Base-by-base conservation (phyloP, 768 basidiomycete species). In the Trametes gibbosa region DNA sequence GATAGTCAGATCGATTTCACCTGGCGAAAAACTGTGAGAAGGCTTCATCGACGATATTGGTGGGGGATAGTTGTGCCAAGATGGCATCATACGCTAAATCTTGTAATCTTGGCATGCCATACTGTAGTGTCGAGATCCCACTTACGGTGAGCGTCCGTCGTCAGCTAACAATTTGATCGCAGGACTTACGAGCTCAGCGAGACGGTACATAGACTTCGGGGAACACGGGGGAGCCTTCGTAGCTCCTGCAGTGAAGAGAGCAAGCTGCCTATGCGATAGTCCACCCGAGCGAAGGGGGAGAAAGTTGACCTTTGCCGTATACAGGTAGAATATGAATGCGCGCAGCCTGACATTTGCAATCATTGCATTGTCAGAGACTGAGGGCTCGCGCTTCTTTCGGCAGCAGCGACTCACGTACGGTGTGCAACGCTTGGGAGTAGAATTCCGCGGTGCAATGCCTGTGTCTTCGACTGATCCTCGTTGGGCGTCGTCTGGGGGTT, bases 281-380 rank as follows among this genome's bases (percentile, higher is more conserved):
- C 53, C 13, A 16, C 65, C 57, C 8, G 69, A 72, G 23, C 64
- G 68, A 21, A 76, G 70, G 5, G 72, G 70, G 10, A 63, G 53
- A 58, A 76, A 79, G 27, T 52, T 57, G 46, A 73, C 42, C 25
- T 72, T 69, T 13, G 64, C 63, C 1, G 75, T 77, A 50, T 76
- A 76, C 2, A 78, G 64, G 56, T 75, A 78, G 49, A 72, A 74
- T 7, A 79, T 25, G 8, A 76, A 62, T 1, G 74, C 68, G 53
- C 73, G 73, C 71, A 73, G 74, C 14, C 77, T 79, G 51, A 1
- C 65, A 54, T 2, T 60, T 52, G 7, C 62, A 59, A 2, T 27
- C 2, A n/a, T 58, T 24, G 10, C 37, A 39, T 13, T 39, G 37
- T 17, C 37, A 39, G 13, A 5, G 37, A 6, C 29, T 10, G 29